Evolutionary conservation across 2,329 filamentous ascomycete genomes (phyloP), one percentile per base, ranked within the genome.

Genomic region (Myriosclerotinia duriaeana): DNA sequence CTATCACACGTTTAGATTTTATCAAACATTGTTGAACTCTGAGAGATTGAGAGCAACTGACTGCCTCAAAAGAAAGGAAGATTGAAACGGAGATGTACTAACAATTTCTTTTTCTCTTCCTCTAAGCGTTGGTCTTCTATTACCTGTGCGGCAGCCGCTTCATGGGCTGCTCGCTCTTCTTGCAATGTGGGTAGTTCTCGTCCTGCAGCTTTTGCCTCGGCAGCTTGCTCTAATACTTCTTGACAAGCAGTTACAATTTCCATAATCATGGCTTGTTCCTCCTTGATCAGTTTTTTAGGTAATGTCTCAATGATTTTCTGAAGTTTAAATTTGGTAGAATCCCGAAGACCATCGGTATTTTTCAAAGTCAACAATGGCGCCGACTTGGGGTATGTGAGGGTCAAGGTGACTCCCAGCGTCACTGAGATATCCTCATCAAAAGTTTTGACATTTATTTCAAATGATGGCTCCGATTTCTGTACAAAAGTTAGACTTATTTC

Each of bases 341-440:
- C 89, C 53, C 87, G 87, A 65, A 97, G 80, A 54, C 85, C 82
- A 36, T 83, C 81, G 53, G 87, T 80, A 65, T 87, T 82, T 70
- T 90, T 89, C 54, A 96, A 76, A 5, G 84, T 87, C 17, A 97
- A 79, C 14, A 92, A 80, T 1, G 93, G 93, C 1, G 87, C 80
- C 1, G 92, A 90, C 75, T 92, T 96, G 5, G 94, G 95, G 76
- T 98, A 98, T 0, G 93, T 96, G 8, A 93, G 90, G 11, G 92
- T 95, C 71, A 98, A 81, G 66, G 91, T 89, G 63, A 96, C 92
- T 58, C 86, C 84, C n/a, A 98, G 79, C 2, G 86, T 87, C 50
- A 93, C 82, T 36, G 83, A 84, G 68, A 92, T 85, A 59, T 93
- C 89, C 48, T 87, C 83, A 74, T 95, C 89, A 0, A 87, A 88